Percentiles rank a stretch among this genome's conserved stretches.
Evolutionary conservation across 2,329 filamentous ascomycete genomes (phyloP).

Genomic region (Fusarium beomiforme): DNA sequence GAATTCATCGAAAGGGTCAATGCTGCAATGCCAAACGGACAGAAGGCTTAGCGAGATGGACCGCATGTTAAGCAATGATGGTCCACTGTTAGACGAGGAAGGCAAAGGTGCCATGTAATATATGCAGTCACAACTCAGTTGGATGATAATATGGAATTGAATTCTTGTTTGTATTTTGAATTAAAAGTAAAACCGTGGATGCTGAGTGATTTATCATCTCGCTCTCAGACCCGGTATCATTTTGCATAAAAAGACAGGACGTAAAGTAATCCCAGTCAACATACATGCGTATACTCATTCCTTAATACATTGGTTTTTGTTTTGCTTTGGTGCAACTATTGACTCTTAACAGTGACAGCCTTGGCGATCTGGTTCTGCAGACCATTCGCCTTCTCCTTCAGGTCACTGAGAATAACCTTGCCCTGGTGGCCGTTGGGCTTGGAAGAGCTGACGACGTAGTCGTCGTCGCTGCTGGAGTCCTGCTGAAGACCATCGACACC

Average conservation of each 20-base stretch:
- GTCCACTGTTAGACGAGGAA: too few species aligned
- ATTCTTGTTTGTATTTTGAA: conserved; percentile 22
- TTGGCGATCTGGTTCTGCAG: conserved; percentile 19
- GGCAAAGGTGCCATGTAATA: not conserved
- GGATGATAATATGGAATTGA: not conserved
- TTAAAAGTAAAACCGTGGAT: conserved; percentile 25
- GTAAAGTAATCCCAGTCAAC: not conserved
- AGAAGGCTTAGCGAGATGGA: not conserved
- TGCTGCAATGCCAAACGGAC: rapidly evolving
- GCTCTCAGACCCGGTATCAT: conserved; percentile 31
- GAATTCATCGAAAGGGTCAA: not conserved
- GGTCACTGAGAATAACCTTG: conserved; percentile 15
- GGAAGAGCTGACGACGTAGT: conserved; percentile 13
- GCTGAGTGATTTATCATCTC: conserved; percentile 35
- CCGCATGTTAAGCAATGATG: too few species aligned
- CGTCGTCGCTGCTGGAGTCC: conserved; percentile 19
- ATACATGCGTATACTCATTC: conserved; percentile 3
- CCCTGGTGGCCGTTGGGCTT: conserved; percentile 4
- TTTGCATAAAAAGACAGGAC: not conserved
- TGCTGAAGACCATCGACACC: conserved; percentile 33
- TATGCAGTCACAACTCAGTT: not conserved
- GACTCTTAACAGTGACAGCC: conserved; percentile 21
- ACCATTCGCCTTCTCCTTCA: conserved; percentile 28
- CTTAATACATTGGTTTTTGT: not conserved
- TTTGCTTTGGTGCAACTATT: not conserved